Evolutionary conservation across 768 basidiomycete genomes (phyloP).

Genomic region (Glaciozyma martinii): DNA sequence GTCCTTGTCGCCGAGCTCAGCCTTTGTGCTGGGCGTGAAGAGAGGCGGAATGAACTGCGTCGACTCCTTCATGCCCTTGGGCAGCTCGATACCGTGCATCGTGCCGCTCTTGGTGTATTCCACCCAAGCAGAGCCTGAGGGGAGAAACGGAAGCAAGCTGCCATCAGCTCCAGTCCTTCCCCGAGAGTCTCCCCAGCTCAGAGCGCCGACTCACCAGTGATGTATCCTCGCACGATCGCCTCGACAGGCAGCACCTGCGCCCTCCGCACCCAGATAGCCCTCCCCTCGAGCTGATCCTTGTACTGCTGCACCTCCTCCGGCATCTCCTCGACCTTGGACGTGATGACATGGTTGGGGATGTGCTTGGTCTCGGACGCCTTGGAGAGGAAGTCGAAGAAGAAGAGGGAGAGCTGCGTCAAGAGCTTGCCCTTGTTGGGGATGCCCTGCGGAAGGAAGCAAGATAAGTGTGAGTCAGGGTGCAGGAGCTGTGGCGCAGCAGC

Average conservation of each 20-base stretch:
- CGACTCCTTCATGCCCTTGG: conserved; percentile 71
- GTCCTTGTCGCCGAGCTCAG: conserved; percentile 85
- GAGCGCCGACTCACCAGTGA: conserved; percentile 59
- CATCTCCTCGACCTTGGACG: conserved; percentile 67
- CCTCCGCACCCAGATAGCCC: conserved; percentile 70
- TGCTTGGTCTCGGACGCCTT: conserved; percentile 44
- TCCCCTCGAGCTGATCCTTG: conserved; percentile 64
- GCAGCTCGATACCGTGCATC: conserved; percentile 73
- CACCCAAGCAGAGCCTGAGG: conserved; percentile 81
- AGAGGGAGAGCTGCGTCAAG: conserved; percentile 78
- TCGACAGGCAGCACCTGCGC: conserved; percentile 48
- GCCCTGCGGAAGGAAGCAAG: conserved; percentile 49
- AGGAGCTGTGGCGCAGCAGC: neutral
- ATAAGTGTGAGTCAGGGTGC: neutral
- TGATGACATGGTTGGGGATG: conserved; percentile 63
- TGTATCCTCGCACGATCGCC: conserved; percentile 90
- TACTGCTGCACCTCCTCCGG: conserved; percentile 67
- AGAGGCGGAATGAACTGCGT: conserved; percentile 70
- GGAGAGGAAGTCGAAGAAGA: conserved; percentile 83
- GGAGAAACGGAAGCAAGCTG: neutral
- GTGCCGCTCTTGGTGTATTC: conserved; percentile 85
- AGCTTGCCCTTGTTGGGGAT: conserved; percentile 89
- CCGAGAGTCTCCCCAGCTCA: neutral
- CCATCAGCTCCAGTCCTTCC: neutral
- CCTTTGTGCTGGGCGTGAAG: conserved; percentile 96